Evolutionary conservation across 2,329 filamentous ascomycete genomes (phyloP).

Genomic region (Talaromyces sp.): DNA sequence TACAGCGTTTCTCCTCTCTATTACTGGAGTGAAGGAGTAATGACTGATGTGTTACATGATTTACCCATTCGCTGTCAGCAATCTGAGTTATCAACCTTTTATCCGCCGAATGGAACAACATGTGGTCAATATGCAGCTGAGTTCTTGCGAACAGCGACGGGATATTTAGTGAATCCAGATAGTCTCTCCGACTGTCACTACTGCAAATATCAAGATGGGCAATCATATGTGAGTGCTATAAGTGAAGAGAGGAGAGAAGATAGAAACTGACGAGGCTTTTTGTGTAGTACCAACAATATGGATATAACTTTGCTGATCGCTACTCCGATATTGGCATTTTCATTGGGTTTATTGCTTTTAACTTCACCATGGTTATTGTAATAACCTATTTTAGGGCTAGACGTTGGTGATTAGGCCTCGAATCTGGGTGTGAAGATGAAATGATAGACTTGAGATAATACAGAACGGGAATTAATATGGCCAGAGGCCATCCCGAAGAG

Average conservation of each 20-base stretch:
- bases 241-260: conserved; percentile 18
- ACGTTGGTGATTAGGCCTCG: background rate
- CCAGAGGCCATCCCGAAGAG: background rate
- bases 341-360: conserved; percentile 68
- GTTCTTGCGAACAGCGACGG: conserved; percentile 60
- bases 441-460: background rate
- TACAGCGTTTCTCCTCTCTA: conserved; percentile 81
- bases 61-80: conserved; percentile 57
- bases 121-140: conserved; percentile 68
- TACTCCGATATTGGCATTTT: conserved; percentile 76
- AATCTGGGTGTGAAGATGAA: background rate
- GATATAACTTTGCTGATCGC: background rate
- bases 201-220: conserved; percentile 69
- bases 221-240: conserved; percentile 66
- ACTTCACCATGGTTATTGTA: conserved; percentile 60
- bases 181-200: conserved; percentile 65
- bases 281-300: conserved; percentile 7
- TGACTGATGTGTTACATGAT: conserved; percentile 67
- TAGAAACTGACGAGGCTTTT: conserved; percentile 40
- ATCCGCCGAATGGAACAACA: conserved; percentile 57
- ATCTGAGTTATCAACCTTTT: conserved; percentile 63
- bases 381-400: conserved; percentile 17
- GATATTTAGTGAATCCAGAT: conserved; percentile 63
- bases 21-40: conserved; percentile 70
- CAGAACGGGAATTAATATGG: background rate